Evolutionary conservation across 2,329 filamentous ascomycete species (phyloP), one percentile per base, ranked within the genome.

Genomic region (Zymoseptoria tritici): DNA sequence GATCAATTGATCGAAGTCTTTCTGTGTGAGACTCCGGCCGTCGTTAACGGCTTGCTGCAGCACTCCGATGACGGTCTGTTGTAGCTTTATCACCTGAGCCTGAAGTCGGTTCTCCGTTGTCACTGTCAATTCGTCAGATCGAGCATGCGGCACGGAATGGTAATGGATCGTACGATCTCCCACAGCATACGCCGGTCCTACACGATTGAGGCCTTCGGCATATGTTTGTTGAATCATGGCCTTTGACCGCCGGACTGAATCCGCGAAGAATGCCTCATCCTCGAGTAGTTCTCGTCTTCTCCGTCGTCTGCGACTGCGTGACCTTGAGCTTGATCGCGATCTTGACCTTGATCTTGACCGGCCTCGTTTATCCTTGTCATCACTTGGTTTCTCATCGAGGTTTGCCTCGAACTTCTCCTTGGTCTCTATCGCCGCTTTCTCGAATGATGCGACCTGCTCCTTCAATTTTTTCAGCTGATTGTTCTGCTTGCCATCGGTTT

Each of bases 1-100:
- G 29, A 76, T 69, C 8, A 78, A 69, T 54, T 73, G 75, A 8
- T 72, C 67, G 64, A 75, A 72, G 62, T 78, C 75, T 56, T 70
- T 66, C 55, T 71, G 73, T 11, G 72, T 72, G 16, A 77, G 69
- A 29, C 71, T 69, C 16, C 75, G 74, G 49, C 74, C 74, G 61
- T 72, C 75, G 59, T 72, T 70, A 22, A 77, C 67, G n/a, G 76
- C 76, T 54, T 76, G 75, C 67, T 77, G 75, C 16, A 78, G 71
- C 53, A 78, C 72, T 36, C 68, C 68, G 61, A 78, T 77, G 58
- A 78, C 76, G 9, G 75, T 76, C 50, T 77, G 74, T 58, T 78
- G 76, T 19, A 78, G 71, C 9, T 70, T 64, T 53, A 78, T 77
- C 62, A 77, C 73, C 57, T 77, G 75, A 9, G 72, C 72, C 64